These are phyloP conservation scores for Besnoitia besnoiti DNA, from an alignment of 169 alveolate species.

Conservation along the genomic window DNA sequence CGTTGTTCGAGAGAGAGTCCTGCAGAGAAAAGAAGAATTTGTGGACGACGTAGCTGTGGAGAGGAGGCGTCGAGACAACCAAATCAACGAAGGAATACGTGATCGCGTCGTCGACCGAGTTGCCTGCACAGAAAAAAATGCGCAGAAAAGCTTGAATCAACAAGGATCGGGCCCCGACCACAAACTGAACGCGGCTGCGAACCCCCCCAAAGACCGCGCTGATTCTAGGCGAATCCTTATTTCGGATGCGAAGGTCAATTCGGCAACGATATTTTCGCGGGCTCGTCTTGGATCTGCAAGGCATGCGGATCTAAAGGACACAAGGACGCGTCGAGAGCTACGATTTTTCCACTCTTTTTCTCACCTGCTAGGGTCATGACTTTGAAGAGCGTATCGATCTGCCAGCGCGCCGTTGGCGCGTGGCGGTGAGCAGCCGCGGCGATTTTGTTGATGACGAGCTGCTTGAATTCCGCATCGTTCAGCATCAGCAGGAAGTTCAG, in stretches of 20 bases:
- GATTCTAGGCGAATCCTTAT: no score
- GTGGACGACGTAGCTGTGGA: conserved; percentile 63
- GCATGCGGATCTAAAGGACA: no score
- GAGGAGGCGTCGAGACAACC: conserved; percentile 45
- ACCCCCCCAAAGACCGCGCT: no score
- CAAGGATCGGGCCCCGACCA: no score
- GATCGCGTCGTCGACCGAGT: conserved; percentile 48
- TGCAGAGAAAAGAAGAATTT: conserved; percentile 53
- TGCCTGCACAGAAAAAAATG: not conserved
- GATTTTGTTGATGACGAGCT: conserved; percentile 19
- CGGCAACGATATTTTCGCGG: no score
- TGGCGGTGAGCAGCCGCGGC: conserved; percentile 41
- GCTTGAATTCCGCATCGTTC: conserved; percentile 51
- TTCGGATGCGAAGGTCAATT: no score
- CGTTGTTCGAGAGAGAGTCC: conserved; percentile 40
- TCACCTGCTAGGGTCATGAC: conserved; percentile 46
- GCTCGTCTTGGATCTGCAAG: no score
- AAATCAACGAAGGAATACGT: conserved; percentile 13
- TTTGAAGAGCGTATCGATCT: conserved; percentile 67
- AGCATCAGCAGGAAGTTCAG: conserved; percentile 57
- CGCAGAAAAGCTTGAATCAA: no score
- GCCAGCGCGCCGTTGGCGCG: conserved; percentile 66
- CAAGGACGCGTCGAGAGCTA: no score
- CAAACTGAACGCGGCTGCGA: no score
- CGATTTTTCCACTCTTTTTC: no score